Evolutionary conservation across 2,329 filamentous ascomycete genomes (phyloP).

Genomic region (Colletotrichum melonis): DNA sequence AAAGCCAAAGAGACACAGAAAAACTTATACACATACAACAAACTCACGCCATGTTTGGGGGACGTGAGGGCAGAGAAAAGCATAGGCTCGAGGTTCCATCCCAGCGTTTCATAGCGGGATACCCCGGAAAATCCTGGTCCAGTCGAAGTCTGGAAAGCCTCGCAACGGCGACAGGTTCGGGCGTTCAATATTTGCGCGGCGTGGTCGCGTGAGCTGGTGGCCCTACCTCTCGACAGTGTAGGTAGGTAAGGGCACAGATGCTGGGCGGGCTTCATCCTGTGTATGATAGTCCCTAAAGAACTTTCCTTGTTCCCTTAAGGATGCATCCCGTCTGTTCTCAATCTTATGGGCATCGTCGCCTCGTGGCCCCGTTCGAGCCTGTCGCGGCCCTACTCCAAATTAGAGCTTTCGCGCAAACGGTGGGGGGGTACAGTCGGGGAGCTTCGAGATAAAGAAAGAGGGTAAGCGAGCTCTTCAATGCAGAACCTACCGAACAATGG

Average conservation of each 20-base stretch:
- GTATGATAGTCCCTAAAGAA: neutral
- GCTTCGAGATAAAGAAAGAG: neutral
- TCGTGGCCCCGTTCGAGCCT: neutral
- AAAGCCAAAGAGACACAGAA: neutral
- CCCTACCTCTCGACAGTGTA: neutral
- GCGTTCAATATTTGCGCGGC: neutral
- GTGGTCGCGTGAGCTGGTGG: neutral
- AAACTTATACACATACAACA: too few species aligned
- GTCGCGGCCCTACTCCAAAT: neutral
- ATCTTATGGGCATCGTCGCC: neutral
- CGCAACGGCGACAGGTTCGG: constrained; percentile 2
- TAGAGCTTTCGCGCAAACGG: neutral
- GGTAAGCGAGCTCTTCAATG: constrained; percentile 18
- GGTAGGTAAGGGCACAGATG: neutral
- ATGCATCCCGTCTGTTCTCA: neutral
- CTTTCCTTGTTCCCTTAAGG: neutral
- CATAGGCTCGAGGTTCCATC: constrained; percentile 4
- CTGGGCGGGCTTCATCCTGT: neutral
- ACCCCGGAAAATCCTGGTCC: constrained; percentile 8
- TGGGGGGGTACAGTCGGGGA: neutral
- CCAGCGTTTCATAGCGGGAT: constrained; percentile 5
- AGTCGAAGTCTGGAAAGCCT: neutral
- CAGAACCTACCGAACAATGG: constrained; percentile 11
- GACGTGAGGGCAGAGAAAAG: neutral
- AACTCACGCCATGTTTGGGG: neutral